Base-by-base conservation (phyloP, 2,329 filamentous ascomycete species). In the Paraphaeosphaeria sporulosa region DNA sequence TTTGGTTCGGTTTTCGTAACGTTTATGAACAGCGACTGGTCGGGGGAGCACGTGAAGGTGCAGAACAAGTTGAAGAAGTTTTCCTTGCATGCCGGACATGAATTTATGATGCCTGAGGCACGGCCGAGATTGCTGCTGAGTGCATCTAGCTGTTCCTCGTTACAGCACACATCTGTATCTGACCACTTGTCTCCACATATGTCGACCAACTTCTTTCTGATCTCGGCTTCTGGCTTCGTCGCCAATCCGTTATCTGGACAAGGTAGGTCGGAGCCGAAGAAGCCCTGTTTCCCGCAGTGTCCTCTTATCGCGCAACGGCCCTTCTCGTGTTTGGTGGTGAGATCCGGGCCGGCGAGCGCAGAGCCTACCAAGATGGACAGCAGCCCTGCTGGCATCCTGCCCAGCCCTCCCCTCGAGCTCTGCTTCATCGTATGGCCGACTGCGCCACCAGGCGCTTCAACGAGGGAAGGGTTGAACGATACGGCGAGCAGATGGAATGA, bases 61-160 rank as follows among this genome's bases (percentile, higher is more conserved):
- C 95, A 99, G 79, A 99, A 99, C 47, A 96, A 84, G 81, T 99
- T 96, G 84, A 92, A 98, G 83, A 99, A 99, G 83, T 99, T 99
- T 71, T 94, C 90, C 79, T 95, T 96, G 86, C 95, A 99, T 34
- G 96, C 95, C 1, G 95, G 95, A 76, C 95, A 99, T 10, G 93
- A 93, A 27, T 93, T 89, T 75, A 99, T 93, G 73, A 99, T 90
- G 60, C 90, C 89, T 69, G 94, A 93, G 1, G 93, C 94, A 23
- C 92, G 92, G 67, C 92, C 90, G 59, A 99, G 85, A 72, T 97
- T 96, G 62, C 87, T 90, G 70, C 92, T 90, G 63, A 99, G 87
- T 1, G 90, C 85, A 69, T 91, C 87, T 58, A 99, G 84, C 86
- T 98, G 95, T 46, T 92, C 89, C 50, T 87, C 81, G 52, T 86